Evolutionary conservation across 352 stramenopile species (phyloP).

Genomic region (Saprolegnia parasitica): DNA sequence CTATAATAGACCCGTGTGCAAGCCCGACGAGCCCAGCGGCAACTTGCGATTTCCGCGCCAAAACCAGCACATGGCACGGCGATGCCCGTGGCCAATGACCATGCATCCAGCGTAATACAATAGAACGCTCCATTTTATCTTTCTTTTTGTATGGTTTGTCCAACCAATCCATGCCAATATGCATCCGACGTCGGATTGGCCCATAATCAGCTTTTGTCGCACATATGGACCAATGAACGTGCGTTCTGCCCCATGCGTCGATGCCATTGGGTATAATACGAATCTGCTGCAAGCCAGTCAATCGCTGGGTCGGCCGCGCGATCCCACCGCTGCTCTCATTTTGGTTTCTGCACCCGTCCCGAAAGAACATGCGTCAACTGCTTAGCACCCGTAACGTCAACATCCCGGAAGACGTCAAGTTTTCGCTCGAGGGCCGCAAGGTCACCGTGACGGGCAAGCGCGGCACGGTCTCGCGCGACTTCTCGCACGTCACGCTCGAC

Average conservation of each 20-base stretch:
- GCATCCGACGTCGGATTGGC: neutral
- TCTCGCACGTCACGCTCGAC: constrained; percentile 97
- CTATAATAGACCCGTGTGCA: too few relatives aligned
- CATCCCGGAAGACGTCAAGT: constrained; percentile 92
- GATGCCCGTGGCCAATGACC: too few relatives aligned
- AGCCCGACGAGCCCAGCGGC: too few relatives aligned
- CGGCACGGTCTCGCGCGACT: constrained; percentile 92
- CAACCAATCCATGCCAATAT: neutral
- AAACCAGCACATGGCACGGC: too few relatives aligned
- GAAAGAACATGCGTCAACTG: constrained; percentile 75
- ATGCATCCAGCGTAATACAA: neutral
- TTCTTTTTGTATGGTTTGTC: neutral
- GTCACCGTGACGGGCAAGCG: constrained; percentile 95
- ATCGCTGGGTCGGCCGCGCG: neutral
- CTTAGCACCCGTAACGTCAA: constrained; percentile 91
- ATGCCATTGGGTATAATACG: constrained; percentile 16
- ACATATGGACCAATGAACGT: constrained; percentile 3
- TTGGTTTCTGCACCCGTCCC: constrained; percentile 27
- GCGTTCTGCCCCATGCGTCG: neutral
- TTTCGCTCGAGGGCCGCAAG: constrained; percentile 92
- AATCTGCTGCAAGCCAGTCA: constrained; percentile 21
- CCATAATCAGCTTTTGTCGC: too few relatives aligned
- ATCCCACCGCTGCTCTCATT: constrained; percentile 10
- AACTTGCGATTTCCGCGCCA: too few relatives aligned
- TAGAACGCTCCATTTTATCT: neutral